Base-by-base conservation (phyloP, 176 grass and related monocot species). In the Oryza glaberrima region DNA sequence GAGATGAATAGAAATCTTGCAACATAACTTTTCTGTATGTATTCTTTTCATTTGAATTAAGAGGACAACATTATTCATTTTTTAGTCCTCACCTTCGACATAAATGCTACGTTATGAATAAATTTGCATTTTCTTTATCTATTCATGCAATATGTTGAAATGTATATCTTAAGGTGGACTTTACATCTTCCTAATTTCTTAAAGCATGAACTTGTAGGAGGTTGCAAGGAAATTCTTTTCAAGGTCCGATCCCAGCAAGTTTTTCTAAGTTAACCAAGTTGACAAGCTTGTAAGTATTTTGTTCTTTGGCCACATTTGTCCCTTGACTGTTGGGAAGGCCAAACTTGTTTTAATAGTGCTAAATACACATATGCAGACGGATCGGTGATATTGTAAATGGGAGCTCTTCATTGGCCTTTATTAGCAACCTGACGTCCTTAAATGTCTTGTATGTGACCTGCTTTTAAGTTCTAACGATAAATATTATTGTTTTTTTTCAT, bases 301-400 rank as follows among this genome's bases (percentile, higher is more conserved):
- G 6, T 51, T 28, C 30, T 80, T 16, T 54, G 14, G 36, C 11
- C 17, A 11, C 41, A 65, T 14, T 9, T 60, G 34, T 66, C 73
- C 30, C 17, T 77, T 52, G 23, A 74, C 20, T 44, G 25, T 25
- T 65, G 44, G 32, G 25, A 68, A 49, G 43, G 41, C n/a, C 70
- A 65, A 48, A 6, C 56, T 83, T 83, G 70, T 64, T 12, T 47
- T 36, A 17, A 1, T 36, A 83, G 9, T 73, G 2, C 30, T 49
- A 35, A 45, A 76, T 8, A 76, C 22, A 9, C 47, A 45, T 82
- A 49, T 83, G 63, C 77, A 95, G 93, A 66, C 83, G 76, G 19
- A 83, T 92, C 12, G 90, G 93, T 11, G 93, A 95, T 77, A 84
- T 95, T 54, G 48, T 69, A 76, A 90, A 88, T 34, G 88, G 90